Evolutionary conservation across 805 yeast species (phyloP), one percentile per base, ranked within the genome.

Genomic region (Kuraishia molischiana): DNA sequence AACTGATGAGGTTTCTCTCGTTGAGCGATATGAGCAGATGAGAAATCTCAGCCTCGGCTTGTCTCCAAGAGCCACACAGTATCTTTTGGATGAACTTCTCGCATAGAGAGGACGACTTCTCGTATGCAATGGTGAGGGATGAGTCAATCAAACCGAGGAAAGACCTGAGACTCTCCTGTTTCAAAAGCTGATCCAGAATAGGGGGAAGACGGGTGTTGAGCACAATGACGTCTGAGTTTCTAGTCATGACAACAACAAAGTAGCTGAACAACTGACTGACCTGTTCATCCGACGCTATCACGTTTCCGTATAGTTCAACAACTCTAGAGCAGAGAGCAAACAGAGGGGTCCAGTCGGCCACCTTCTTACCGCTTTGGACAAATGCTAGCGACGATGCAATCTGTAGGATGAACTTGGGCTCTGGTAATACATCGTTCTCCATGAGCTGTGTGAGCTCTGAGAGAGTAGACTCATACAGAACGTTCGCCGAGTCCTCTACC

Each of bases 351-450:
- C 90, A 82, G 43, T 66, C 58, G 1, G 64, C 49, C 3, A 80
- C 67, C 48, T 77, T 79, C 42, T 57, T 69, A 48, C 92, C 92
- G 34, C 85, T 75, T 42, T 81, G 89, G 3, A 84, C 77, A 55
- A 79, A 83, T 0, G 68, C 52, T 36, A 81, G 51, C 0, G 79
- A 54, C 1, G 68, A 52, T 30, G 78, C 46, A 2, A 77, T 38
- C 44, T 67, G 69, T 3, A 60, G 39, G 4, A 63, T 50, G 15
- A 58, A 53, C 5, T 66, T 61, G 3, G 56, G 32, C 13, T 41
- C 40, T 13, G 42, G 40, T 22, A 38, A 38, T 19, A 39, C 45
- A 3, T 58, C 41, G 1, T 50, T 48, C 44, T 77, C 76, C 19
- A 79, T 53, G 10, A 62, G 65, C 3, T 46, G 47, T 19, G 79